Evolutionary conservation across 805 yeast species (phyloP).

Genomic region (Teunomyces cretensis): DNA sequence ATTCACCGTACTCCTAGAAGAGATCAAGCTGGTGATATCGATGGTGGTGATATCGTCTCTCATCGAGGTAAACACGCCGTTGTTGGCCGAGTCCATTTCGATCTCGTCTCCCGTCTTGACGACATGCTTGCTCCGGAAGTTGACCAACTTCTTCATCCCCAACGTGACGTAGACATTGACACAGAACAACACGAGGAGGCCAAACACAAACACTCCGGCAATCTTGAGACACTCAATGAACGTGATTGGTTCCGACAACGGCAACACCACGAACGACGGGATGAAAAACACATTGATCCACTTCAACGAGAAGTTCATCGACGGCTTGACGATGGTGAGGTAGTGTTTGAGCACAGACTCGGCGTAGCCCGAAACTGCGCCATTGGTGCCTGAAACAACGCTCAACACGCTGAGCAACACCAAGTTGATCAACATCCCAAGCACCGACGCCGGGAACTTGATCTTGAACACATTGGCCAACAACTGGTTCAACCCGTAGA

Average conservation of each 20-base stretch:
- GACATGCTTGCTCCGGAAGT: constrained; percentile 8
- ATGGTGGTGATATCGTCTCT: constrained; percentile 42
- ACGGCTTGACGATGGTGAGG: constrained; percentile 48
- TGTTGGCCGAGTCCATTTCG: constrained; percentile 12
- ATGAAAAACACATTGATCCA: constrained; percentile 82
- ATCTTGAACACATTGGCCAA: constrained; percentile 45
- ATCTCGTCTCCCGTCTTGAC: constrained; percentile 11
- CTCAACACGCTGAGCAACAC: constrained; percentile 42
- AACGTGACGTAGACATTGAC: constrained; percentile 42
- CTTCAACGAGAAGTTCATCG: constrained; percentile 64
- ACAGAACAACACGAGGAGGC: constrained; percentile 52
- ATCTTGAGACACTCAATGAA: constrained; percentile 70
- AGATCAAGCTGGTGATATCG: constrained; percentile 20
- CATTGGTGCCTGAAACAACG: constrained; percentile 13
- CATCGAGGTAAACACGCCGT: constrained; percentile 21
- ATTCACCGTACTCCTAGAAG: too few relatives aligned
- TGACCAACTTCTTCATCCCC: constrained; percentile 16
- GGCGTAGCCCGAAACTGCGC: constrained; percentile 17
- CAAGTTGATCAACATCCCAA: constrained; percentile 64
- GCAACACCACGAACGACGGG: constrained; percentile 72
- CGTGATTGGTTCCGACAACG: constrained; percentile 63
- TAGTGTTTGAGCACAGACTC: constrained; percentile 28
- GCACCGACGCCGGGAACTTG: constrained; percentile 67
- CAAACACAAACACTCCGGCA: constrained; percentile 70
- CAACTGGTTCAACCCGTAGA: constrained; percentile 55